Evolutionary conservation across 2,329 filamentous ascomycete genomes (phyloP).

Genomic region (Penicillium sp.): DNA sequence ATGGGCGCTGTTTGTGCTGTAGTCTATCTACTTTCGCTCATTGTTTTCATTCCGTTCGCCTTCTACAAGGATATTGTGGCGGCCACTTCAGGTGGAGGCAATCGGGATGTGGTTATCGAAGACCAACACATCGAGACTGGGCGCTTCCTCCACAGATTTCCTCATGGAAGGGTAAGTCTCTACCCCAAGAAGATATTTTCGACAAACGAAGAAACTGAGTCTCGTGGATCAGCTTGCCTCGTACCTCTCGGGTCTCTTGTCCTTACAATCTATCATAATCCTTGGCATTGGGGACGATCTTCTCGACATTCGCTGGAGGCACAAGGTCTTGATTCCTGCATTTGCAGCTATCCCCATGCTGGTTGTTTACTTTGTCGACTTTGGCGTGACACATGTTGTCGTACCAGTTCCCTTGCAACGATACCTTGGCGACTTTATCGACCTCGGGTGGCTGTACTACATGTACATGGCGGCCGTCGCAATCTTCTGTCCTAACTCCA

Average conservation of each 20-base stretch:
- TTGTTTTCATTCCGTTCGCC: conserved; percentile 92
- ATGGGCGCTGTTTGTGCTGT: conserved; percentile 94
- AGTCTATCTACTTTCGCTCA: conserved; percentile 85
- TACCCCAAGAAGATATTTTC: not conserved
- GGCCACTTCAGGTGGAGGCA: conserved; percentile 89
- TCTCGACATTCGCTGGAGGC: conserved; percentile 97
- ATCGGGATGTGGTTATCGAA: conserved; percentile 80
- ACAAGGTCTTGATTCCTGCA: conserved; percentile 97
- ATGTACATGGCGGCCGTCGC: conserved; percentile 94
- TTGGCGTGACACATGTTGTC: conserved; percentile 93
- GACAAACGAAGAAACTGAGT: conserved; percentile 3
- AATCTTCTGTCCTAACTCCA: conserved; percentile 98
- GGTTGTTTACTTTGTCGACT: conserved; percentile 97
- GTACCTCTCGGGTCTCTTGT: conserved; percentile 91
- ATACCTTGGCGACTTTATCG: conserved; percentile 80
- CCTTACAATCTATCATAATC: conserved; percentile 85
- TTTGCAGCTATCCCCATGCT: conserved; percentile 92
- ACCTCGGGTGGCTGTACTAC: conserved; percentile 85
- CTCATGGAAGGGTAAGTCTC: conserved; percentile 77
- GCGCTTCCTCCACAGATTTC: conserved; percentile 85
- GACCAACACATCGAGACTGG: conserved; percentile 75
- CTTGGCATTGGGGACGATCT: conserved; percentile 94
- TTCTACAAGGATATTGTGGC: conserved; percentile 99
- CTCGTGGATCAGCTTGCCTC: conserved; percentile 71
- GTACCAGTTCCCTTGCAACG: conserved; percentile 82